Evolutionary conservation across 495 filamentous ascomycete species (phyloP), one percentile per base, ranked within the genome.

Genomic region (Penicillium desertorum): DNA sequence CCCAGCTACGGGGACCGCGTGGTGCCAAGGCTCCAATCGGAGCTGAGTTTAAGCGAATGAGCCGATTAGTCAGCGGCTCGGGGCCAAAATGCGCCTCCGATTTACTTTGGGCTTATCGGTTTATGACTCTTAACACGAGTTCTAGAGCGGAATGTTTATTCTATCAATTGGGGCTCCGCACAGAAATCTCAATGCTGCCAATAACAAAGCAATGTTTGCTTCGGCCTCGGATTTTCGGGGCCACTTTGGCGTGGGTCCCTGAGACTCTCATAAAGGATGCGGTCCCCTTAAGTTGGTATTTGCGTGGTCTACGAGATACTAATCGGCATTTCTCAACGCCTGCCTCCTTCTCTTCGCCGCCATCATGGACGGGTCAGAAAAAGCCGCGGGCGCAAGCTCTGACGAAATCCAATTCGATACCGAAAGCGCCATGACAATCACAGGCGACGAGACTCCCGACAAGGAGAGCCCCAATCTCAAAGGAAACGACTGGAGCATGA

Each of bases 401-500:
- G 36, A 60, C 3, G 62, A 64, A 1, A 45, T 64, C 44, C 52
- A 62, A 27, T 64, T 67, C 54, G 69, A 72, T 22, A 71, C 65
- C 14, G 71, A 71, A 45, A 74, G 73, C 46, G 65, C 65, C 8
- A 62, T 60, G 10, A 73, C 69, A 2, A 50, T 70, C 30, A 14
- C 62, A 3, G 65, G 62, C 6, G 70, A 73, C 3, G 71, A 72
- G 2, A 50, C 56, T 19, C 45, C 70, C 34, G 11, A 14, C 16
- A 54, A 62, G 34, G 50, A 42, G 11, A 54, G 27, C 25, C 5
- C 54, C 20, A 44, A 55, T 7, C 71, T 61, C 45, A 55, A 72
- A 10, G 62, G 59, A n/a, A 67, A 76, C 27, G 70, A 74, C 51
- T 82, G 76, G 76, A 61, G 59, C n/a, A 51, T 84, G 47, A 72